Base-by-base conservation (phyloP, 768 basidiomycete genomes). In the Phylloporus sp. region DNA sequence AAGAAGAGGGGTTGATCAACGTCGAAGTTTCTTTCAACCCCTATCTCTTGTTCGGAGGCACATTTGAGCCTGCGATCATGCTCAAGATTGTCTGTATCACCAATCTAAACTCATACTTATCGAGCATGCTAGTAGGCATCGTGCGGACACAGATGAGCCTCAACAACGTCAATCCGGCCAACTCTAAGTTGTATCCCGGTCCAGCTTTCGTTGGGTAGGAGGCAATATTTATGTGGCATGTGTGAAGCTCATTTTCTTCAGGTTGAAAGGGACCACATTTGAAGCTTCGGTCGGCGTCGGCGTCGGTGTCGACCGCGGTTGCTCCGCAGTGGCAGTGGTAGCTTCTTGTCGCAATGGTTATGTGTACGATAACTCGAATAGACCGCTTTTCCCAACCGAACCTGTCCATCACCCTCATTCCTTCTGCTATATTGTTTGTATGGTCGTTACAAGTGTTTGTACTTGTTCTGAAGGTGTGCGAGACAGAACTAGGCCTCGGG, bases 31-130 rank as follows among this genome's bases (percentile, higher is more conserved):
- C 65, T 11, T 74, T 82, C 70, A 81, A 83, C 57, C 81, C 86
- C 47, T 74, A 72, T 31, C 74, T 87, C 53, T 76, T 81, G 4
- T 87, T 81, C 59, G 72, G 57, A 18, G 86, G 85, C 13, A 78
- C 79, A 5, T 78, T 85, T 47, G 85, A 86, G 15, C 86, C 86
- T 18, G 81, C 85, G 4, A 79, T 85, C 67, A 70, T 77, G 45
- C 68, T 88, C 47, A 67, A 64, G 41, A 69, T 85, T 52, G 87
- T 88, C 53, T 47, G 85, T 73, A n/a, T 38, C 1, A 6, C 6
- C 28, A 10, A 5, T 8, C 24, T 6, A 18, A 26, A 5, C 16
- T 41, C 31, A 2, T 12, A 1, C 10, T 20, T 13, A 15, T 13
- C 16, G 24, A 13, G 13, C n/a, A 28, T 26, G 20, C 42, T 57